Percentiles rank a stretch among this genome's conserved stretches.
Conservation (phyloP, 2,329 filamentous ascomycete species). For the Ophiostoma ulmi region DNA sequence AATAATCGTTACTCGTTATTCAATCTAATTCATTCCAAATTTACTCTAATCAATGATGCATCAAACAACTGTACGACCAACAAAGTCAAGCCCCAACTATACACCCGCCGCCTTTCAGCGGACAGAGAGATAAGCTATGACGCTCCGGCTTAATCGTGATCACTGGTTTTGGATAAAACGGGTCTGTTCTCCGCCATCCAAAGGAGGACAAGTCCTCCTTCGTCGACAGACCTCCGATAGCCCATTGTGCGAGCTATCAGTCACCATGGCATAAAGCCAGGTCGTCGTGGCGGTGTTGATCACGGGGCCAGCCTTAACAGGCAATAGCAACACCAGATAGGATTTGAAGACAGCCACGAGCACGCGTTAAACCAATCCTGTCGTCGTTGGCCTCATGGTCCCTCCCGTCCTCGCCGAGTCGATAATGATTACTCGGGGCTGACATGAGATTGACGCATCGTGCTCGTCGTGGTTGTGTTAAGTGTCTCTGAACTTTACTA, state of each 20-base stretch:
- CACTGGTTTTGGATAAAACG: constrained; percentile 32
- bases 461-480: neutral
- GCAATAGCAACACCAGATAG: too few species aligned
- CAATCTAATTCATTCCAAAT: neutral
- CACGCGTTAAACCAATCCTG: neutral
- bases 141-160: constrained; percentile 99
- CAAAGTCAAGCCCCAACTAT: constrained; percentile 96
- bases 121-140: constrained; percentile 68
- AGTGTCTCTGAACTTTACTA: neutral
- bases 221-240: constrained; percentile 73
- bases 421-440: constrained; percentile 1
- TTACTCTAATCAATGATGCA: neutral
- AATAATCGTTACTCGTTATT: neutral
- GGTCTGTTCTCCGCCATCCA: constrained; percentile 64
- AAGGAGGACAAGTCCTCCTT: constrained; percentile 30
- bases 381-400: neutral
- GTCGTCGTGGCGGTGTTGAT: constrained; percentile 48
- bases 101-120: constrained; percentile 72
- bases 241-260: constrained; percentile 56
- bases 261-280: constrained; percentile 51
- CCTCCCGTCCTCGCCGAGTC: neutral
- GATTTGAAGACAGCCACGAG: too few species aligned
- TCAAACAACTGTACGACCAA: constrained; percentile 63
- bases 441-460: neutral
- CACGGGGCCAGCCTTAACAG: neutral